phyloP scores from a whole-genome alignment of 2,329 filamentous ascomycete species.

The Raffaelea deltoideospora region DNA sequence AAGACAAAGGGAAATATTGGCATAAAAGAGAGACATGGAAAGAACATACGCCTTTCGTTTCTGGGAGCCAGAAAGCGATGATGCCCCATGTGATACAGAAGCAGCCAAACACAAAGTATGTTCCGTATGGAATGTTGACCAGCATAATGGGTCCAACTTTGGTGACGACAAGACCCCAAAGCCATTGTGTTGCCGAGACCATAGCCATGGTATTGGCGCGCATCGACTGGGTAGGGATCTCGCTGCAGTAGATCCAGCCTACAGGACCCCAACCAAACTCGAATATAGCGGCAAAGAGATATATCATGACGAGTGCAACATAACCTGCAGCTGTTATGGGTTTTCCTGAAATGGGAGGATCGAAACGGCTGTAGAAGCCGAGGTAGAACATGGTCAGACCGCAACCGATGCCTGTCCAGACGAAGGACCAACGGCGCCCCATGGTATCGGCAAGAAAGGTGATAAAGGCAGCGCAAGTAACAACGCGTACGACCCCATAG shows the following conservation, averaged over 20 bases:
- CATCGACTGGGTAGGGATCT: conserved; percentile 57
- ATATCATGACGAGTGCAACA: conserved; percentile 52
- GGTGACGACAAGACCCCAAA: conserved; percentile 44
- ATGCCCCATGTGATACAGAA: conserved; percentile 43
- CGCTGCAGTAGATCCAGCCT: conserved; percentile 58
- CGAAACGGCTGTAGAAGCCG: conserved; percentile 43
- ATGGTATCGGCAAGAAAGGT: conserved; percentile 9
- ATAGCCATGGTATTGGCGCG: conserved; percentile 56
- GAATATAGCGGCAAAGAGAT: conserved; percentile 61
- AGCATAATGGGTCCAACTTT: conserved; percentile 57
- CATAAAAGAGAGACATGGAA: conserved; percentile 15
- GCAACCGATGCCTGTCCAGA: conserved; percentile 11
- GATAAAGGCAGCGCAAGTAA: conserved; percentile 26
- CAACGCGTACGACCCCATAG: conserved; percentile 46
- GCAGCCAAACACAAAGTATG: conserved; percentile 54
- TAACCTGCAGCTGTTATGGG: conserved; percentile 51
- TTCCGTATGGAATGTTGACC: conserved; percentile 47
- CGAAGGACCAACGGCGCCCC: conserved; percentile 10
- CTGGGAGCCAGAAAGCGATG: conserved; percentile 6
- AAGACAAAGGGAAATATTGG: background rate
- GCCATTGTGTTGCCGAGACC: conserved; percentile 49
- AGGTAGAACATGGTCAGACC: conserved; percentile 17
- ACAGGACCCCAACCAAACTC: conserved; percentile 62
- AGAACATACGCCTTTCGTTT: conserved; percentile 7
- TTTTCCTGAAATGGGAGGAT: conserved; percentile 16